Evolutionary conservation across 2,329 filamentous ascomycete species (phyloP).

Genomic region (Aphanocladium album): DNA sequence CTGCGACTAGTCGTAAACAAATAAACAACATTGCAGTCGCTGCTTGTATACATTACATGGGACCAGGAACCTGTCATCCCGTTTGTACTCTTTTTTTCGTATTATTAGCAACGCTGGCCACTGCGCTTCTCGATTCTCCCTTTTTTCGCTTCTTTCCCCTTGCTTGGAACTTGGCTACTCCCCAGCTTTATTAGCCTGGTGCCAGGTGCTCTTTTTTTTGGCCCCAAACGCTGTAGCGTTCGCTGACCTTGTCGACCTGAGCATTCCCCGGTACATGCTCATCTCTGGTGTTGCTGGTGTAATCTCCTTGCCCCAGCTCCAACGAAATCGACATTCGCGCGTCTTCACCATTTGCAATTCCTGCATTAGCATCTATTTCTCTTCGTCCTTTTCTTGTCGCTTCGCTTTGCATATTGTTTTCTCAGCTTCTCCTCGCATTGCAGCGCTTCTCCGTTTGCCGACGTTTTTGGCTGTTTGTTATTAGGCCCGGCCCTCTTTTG

Average conservation of each 20-base stretch:
- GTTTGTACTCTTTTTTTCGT: neutral
- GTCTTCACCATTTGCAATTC: neutral
- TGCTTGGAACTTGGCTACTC: neutral
- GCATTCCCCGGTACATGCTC: conserved; percentile 6
- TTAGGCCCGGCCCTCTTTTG: conserved; percentile 8
- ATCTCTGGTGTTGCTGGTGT: neutral
- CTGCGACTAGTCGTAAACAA: conserved; percentile 8
- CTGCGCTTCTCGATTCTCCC: neutral
- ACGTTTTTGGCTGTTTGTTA: conserved; percentile 4
- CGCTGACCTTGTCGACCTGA: neutral
- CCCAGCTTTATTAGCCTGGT: neutral
- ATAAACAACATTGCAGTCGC: conserved; percentile 9
- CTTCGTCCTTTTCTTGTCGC: neutral
- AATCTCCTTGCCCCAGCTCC: conserved; percentile 8
- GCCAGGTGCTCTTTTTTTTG: neutral
- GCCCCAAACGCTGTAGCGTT: neutral
- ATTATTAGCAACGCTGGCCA: neutral
- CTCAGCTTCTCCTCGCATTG: neutral
- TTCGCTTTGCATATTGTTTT: neutral
- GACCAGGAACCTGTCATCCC: neutral
- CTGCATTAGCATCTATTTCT: neutral
- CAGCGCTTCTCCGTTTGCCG: neutral
- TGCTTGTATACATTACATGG: neutral
- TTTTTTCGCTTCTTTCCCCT: neutral
- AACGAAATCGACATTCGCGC: conserved; percentile 1